Conservation (phyloP, 73 alveolate genomes). For the Paramecium sexaurelia region DNA sequence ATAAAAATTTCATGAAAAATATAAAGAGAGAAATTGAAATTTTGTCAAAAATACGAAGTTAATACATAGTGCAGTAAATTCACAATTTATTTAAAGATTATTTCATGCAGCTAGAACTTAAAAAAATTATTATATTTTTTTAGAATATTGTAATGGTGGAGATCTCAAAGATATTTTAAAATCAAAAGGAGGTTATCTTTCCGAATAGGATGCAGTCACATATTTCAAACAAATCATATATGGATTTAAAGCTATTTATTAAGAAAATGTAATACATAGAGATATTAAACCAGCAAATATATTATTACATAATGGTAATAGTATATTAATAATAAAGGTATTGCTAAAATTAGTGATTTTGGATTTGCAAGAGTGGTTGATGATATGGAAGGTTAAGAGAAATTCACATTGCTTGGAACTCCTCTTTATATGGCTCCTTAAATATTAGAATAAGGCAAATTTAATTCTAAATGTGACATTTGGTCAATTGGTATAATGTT, state of each 20-base stretch:
- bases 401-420: conserved; percentile 57
- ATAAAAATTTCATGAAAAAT: conserved; percentile 55
- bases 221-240: conserved; percentile 58
- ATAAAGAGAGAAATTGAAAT: conserved; percentile 62
- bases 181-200: conserved; percentile 49
- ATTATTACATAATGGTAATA: conserved; percentile 58
- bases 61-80: conserved; percentile 36
- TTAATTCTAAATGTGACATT: conserved; percentile 63
- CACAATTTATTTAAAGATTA: not conserved
- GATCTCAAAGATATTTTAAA: conserved; percentile 55
- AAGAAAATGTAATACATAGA: conserved; percentile 65
- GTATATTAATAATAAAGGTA: not conserved
- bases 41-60: conserved; percentile 7
- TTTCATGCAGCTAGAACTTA: conserved; percentile 66
- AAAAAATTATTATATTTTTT: conserved; percentile 65
- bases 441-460: conserved; percentile 50
- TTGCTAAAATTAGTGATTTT: conserved; percentile 65
- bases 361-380: conserved; percentile 71
- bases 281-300: conserved; percentile 70
- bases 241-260: conserved; percentile 64
- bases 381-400: conserved; percentile 48
- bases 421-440: conserved; percentile 70
- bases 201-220: conserved; percentile 63
- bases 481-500: conserved; percentile 70
- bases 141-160: conserved; percentile 68